Evolutionary conservation across 305 asterid species (phyloP), one percentile per base, ranked within the genome.

Genomic region (Fraxinus xanthoxyloides): DNA sequence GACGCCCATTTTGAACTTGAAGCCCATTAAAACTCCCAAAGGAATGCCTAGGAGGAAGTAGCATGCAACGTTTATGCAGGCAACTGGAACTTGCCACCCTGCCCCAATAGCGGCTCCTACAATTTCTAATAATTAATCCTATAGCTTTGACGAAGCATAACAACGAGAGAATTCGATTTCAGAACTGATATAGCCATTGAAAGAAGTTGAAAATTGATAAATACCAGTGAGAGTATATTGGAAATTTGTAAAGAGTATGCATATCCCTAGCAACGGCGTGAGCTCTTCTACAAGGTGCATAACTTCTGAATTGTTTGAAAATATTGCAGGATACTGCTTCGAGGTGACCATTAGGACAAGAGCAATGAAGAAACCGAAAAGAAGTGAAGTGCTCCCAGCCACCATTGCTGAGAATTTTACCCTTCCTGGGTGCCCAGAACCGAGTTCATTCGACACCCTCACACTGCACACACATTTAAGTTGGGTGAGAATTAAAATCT

Each of bases 191-290:
- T 26, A 26, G 26, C 19, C 72, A 65, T 65, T 24, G 72, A 26
- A 65, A 24, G 72, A 40, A 43, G 59, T 23, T 36, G 70, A 35
- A 10, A 35, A 3, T 28, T 30, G 77, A 46, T 13, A 8, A 77
- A 40, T 84, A 89, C 95, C 94, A 7, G 90, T 89, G n/a, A 92
- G 94, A 30, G 91, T 26, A 43, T 87, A 90, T 67, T 92, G 96
- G 77, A 90, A 69, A 79, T 85, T 89, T 81, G 91, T 81, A 75
- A 88, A 81, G 59, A 86, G 63, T 10, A 90, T 81, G 81, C 90
- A 85, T 73, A 76, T 61, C 61, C 88, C 93, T 7, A 92, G 87
- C 77, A 90, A 65, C 1, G 92, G 94, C 0, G 91, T 90, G 79
- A 92, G 90, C 48, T 88, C 67, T 65, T 80, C 81, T 15, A 92